Percentiles rank a stretch among this genome's conserved stretches.
These are phyloP conservation scores for Parsonsia alboflavescens DNA, from an alignment of 257 asterid species.

Conservation along the genomic window DNA sequence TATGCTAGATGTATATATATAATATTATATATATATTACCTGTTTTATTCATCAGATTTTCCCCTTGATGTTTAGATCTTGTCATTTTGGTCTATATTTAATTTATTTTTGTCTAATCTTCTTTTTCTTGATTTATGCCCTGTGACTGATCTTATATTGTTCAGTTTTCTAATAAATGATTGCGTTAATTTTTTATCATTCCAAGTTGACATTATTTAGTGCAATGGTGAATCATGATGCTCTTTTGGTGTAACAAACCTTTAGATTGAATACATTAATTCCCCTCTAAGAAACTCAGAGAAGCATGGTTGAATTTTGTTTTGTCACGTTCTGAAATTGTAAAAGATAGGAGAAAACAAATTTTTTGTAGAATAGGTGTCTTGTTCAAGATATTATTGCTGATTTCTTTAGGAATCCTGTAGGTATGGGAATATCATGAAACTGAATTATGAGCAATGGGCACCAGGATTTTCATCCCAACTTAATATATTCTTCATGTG, in stretches of 20 bases:
- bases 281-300: background rate
- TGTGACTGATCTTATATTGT: background rate
- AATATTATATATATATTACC: no score
- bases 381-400: background rate
- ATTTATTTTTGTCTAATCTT: background rate
- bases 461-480: background rate
- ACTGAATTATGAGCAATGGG: slow-evolving; percentile 1
- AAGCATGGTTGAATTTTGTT: background rate
- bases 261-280: background rate
- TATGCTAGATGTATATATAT: background rate
- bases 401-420: background rate
- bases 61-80: background rate
- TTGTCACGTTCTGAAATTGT: background rate
- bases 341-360: background rate
- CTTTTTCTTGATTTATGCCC: background rate
- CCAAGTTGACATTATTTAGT: background rate
- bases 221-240: no score
- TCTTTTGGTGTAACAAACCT: background rate
- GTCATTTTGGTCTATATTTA: background rate
- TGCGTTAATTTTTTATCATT: background rate
- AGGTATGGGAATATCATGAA: slow-evolving; percentile 1
- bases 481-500: background rate
- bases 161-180: background rate
- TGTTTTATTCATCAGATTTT: background rate
- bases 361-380: background rate